Base-by-base conservation (phyloP, 139 green algal genomes). In the Haematococcus sp. region DNA sequence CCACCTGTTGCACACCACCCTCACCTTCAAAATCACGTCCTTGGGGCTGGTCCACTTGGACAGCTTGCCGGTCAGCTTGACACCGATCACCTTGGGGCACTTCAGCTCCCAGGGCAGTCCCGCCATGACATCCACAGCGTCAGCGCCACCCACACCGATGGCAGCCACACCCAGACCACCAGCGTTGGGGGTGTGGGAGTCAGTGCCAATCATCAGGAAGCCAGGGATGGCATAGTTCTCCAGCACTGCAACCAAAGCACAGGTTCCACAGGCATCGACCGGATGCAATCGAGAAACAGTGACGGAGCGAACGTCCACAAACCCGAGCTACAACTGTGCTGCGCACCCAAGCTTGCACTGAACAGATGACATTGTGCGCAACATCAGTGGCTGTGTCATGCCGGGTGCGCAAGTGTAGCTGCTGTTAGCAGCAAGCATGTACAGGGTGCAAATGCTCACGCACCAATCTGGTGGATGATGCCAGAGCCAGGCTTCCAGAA, bases 21-120 rank as follows among this genome's bases (percentile, higher is more conserved):
- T n/a, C 71, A 93, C 88, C 90, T 96, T 97, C 83, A 91, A 91
- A 81, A 98, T 98, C 67, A 98, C 87, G 73, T 98, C 93, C 87
- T 98, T 98, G 81, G 93, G 93, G 32, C 84, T 90, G 34, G 90
- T 94, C 93, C 93, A 98, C 73, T 90, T 90, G 54, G 74, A 87
- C 78, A 97, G 81, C 81, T 92, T 95, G 76, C 93, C 93, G 1
- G 88, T 94, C 43, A 98, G 86, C 75, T 89, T 87, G n/a, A 97
- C 94, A 49, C 94, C 94, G 63, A 98, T 98, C 13, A 97, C 92
- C 84, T 97, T 91, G 72, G 76, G 73, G 68, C 17, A 58, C 84
- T 98, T 98, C 9, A 98, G 89, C 87, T 98, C 94, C 94, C 94
- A 98, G n/a, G 93, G 93, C 80, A 98, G 84, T 51, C 93, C 93